Base-by-base conservation (phyloP, 192 early-diverging fungal genomes). In the Physocladia obscura region DNA sequence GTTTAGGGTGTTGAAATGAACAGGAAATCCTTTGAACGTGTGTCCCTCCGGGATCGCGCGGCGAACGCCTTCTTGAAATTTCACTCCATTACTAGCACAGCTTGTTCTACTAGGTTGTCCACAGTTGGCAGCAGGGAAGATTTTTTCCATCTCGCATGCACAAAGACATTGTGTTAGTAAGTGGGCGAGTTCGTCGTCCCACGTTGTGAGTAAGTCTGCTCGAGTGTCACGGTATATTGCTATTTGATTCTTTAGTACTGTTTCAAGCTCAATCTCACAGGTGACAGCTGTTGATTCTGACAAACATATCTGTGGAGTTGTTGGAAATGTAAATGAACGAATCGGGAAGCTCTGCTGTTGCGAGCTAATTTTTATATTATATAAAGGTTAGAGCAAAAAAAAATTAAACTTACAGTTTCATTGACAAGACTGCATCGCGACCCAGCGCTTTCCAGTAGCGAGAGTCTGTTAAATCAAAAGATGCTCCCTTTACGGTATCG, bases 11-110 rank as follows among this genome's bases (percentile, higher is more conserved):
- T 58, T 77, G 60, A 64, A 79, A 55, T 64, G 63, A 27, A 54
- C 36, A 2, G 50, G 77, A 57, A 69, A 79, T 35, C 58, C 77
- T 62, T 68, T 75, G 58, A 75, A 75, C n/a, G 74, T 75, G 48
- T 70, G 59, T 49, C 74, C 74, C 40, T 75, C 74, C 27, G 74
- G 74, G 19, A 75, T 70, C 17, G 29, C 37, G 11, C 74, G 5
- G 27, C 39, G 39, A 19, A 75, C 62, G 4, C 62, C 57, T 47
- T 62, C 58, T 44, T 75, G 74, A 62, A 75, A 75, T 19, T 75
- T 67, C 8, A 71, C 62, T 31, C 60, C 59, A 19, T 47, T 13
- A 13, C 13, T 39, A 40, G 6, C 19, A 44, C 4, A 4, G 4
- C n/a, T 29, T 4, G 21, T 13, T 32, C 32, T 27, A 22, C 51